Base-by-base conservation (phyloP, 2,329 filamentous ascomycete genomes). In the Diaporthe longicolla region DNA sequence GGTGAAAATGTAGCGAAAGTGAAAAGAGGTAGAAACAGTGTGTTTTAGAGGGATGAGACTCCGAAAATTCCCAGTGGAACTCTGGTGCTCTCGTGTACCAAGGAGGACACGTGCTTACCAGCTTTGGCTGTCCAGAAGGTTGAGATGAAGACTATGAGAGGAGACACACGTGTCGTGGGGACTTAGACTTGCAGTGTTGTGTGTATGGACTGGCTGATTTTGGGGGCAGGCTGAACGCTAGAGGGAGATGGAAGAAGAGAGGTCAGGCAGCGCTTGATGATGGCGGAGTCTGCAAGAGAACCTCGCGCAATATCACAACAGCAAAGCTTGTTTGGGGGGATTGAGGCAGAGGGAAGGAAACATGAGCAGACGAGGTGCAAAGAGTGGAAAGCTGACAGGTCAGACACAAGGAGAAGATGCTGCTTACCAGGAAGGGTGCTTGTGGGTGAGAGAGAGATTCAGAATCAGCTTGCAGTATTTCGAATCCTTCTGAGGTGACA, bases 391-490 rank as follows among this genome's bases (percentile, higher is more conserved):
- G 32, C 10, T 3, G 8, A 29, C n/a, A 26, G 26, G 63, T 9
- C n/a, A 48, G 48, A 29, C 63, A 21, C 29, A 54, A 26, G 4
- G 19, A 40, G 48, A 54, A 21, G 29, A 50, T 15, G 8, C 17
- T 40, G 32, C 63, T 54, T 68, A 68, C 63, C 45, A 29, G 48
- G 35, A 40, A 6, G 48, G 37, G n/a, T 26, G 21, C 19, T 40
- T n/a, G 32, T 54, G 2, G 40, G 45, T n/a, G 29, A 15, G 29
- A 32, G 29, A 32, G 29, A 32, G 29, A 26, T 52, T 32, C 21
- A 54, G 48, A 40, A 40, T 54, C 45, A 26, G 48, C 32, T 9
- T 54, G 48, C 63, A 68, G 32, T 40, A 48, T 68, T 68, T 40
- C 32, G 24, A 19, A 13, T 40, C 21, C 32, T 68, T 32, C 48